Conservation (phyloP, 2,329 filamentous ascomycete species). For the Colletotrichum musae region DNA sequence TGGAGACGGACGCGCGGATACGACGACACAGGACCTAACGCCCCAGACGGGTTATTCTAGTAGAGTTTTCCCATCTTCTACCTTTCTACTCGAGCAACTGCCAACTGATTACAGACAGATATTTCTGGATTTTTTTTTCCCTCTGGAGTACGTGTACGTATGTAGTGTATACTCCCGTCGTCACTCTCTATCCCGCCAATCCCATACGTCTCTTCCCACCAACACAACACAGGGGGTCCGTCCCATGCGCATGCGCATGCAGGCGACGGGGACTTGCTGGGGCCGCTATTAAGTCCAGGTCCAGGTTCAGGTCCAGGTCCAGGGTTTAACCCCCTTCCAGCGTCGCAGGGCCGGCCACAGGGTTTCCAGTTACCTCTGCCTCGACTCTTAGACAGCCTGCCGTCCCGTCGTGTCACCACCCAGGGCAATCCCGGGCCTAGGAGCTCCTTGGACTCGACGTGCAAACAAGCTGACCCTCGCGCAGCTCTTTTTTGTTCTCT, state of each 20-base stretch:
- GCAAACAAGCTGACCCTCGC: constrained; percentile 9
- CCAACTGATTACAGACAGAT: too few species aligned
- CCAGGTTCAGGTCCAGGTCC: constrained; percentile 33
- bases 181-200: neutral
- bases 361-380: neutral
- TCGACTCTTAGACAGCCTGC: neutral
- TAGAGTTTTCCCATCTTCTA: too few species aligned
- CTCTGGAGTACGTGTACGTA: too few species aligned
- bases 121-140: too few species aligned
- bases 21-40: too few species aligned
- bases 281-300: constrained; percentile 12
- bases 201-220: neutral
- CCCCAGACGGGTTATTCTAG: too few species aligned
- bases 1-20: too few species aligned
- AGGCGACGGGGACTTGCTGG: constrained; percentile 23
- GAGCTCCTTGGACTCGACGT: neutral
- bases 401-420: neutral
- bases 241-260: constrained; percentile 1
- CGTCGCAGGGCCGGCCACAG: constrained; percentile 14
- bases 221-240: constrained; percentile 8
- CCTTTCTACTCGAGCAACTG: too few species aligned
- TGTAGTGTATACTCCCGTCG: too few species aligned
- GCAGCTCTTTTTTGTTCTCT: constrained; percentile 8
- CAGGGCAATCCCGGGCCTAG: neutral
- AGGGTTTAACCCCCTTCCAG: constrained; percentile 32